Percentiles rank a stretch among this genome's conserved stretches.
Evolutionary conservation across 495 filamentous ascomycete species (phyloP).

Genomic region (Penicillium maclennaniae): DNA sequence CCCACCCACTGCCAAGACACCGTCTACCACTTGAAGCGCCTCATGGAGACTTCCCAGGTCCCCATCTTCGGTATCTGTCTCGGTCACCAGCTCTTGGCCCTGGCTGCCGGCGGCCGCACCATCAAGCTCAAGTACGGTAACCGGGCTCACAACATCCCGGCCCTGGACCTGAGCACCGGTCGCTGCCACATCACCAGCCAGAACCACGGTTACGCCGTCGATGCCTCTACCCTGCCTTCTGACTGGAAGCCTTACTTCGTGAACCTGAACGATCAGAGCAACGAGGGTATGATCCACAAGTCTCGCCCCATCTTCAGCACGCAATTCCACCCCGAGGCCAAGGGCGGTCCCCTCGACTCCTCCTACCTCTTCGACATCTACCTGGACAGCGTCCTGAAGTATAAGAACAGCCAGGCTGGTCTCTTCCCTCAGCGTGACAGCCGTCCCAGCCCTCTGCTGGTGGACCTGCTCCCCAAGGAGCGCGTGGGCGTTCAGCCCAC

Average conservation of each 20-base stretch:
- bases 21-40: slow-evolving; percentile 78
- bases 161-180: slow-evolving; percentile 88
- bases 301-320: slow-evolving; percentile 95
- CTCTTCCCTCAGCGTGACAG: slow-evolving; percentile 66
- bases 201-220: slow-evolving; percentile 98
- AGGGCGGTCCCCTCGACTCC: slow-evolving; percentile 91
- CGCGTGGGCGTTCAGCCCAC: slow-evolving; percentile 83
- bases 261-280: slow-evolving; percentile 92
- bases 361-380: slow-evolving; percentile 96
- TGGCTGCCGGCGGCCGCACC: slow-evolving; percentile 79
- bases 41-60: slow-evolving; percentile 86
- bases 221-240: slow-evolving; percentile 70
- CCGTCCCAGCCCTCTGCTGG: slow-evolving; percentile 77
- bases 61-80: slow-evolving; percentile 98
- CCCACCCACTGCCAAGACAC: slow-evolving; percentile 93
- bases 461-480: slow-evolving; percentile 90
- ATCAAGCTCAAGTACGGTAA: slow-evolving; percentile 98
- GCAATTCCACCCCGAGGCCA: slow-evolving; percentile 97
- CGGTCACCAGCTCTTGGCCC: slow-evolving; percentile 74
- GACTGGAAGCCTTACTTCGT: slow-evolving; percentile 98
- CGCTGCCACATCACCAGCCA: slow-evolving; percentile 98
- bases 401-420: slow-evolving; percentile 74
- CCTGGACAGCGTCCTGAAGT: slow-evolving; percentile 79
- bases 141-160: slow-evolving; percentile 96
- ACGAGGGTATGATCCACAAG: slow-evolving; percentile 95